phyloP scores from a whole-genome alignment of 495 filamentous ascomycete species.

The Neurospora tetraspora region DNA sequence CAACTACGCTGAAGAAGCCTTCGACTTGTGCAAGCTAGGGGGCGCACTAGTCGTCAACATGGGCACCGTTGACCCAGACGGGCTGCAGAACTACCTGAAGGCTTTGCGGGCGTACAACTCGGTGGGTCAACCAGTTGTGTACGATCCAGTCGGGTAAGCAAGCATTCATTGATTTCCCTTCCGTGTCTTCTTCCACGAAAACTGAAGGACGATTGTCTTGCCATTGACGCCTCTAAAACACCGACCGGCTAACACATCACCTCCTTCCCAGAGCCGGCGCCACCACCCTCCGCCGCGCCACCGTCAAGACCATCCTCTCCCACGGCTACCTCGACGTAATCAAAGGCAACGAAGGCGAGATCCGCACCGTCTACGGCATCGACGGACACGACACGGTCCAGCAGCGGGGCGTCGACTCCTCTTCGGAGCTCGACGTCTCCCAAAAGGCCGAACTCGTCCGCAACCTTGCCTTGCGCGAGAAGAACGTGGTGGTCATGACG shows the following conservation, averaged over 20 bases:
- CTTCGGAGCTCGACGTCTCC: constrained; percentile 42
- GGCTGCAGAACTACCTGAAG: constrained; percentile 52
- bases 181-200: not conserved
- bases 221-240: not conserved
- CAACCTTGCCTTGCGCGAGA: constrained; percentile 54
- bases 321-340: constrained; percentile 75
- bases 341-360: constrained; percentile 93
- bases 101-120: constrained; percentile 66
- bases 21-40: constrained; percentile 57
- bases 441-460: constrained; percentile 48
- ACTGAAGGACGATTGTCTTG: not conserved
- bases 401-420: constrained; percentile 85
- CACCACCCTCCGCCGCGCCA: constrained; percentile 58
- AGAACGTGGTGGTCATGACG: constrained; percentile 78
- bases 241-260: not conserved
- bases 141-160: constrained; percentile 75
- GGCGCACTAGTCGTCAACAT: constrained; percentile 83
- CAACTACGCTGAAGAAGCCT: constrained; percentile 72
- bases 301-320: constrained; percentile 61
- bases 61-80: constrained; percentile 74
- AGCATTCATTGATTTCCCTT: constrained; percentile 1
- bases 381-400: constrained; percentile 41
- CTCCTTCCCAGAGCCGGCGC: constrained; percentile 51
- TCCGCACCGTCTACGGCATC: constrained; percentile 66
- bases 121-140: constrained; percentile 61